A percentile compares a stretch with the other conserved stretches of the same genome.
Evolutionary conservation across 2,329 filamentous ascomycete species (phyloP).

Genomic region (Laburnicola sp.): DNA sequence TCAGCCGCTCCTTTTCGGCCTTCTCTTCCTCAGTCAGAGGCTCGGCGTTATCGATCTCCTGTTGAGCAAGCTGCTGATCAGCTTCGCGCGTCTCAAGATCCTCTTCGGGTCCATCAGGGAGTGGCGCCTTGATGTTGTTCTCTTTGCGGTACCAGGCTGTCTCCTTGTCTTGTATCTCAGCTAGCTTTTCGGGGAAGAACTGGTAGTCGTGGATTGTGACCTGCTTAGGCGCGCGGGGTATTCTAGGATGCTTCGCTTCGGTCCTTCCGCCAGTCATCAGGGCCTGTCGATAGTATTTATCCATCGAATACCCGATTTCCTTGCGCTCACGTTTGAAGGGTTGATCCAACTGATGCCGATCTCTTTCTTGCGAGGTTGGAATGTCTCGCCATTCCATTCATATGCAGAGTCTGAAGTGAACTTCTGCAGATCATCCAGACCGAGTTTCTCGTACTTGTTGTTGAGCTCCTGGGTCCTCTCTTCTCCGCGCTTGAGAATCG

Average conservation of each 20-base stretch:
- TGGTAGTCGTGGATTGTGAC: constrained; percentile 93
- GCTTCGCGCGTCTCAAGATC: constrained; percentile 82
- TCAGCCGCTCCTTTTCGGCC: constrained; percentile 80
- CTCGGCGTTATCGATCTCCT: constrained; percentile 89
- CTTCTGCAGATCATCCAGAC: constrained; percentile 95
- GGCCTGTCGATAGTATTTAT: constrained; percentile 95
- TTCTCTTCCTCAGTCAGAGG: constrained; percentile 87
- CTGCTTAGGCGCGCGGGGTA: constrained; percentile 93
- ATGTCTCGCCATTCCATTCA: constrained; percentile 98
- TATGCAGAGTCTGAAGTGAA: constrained; percentile 97
- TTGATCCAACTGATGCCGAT: constrained; percentile 97
- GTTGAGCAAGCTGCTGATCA: constrained; percentile 83
- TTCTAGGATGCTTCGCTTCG: constrained; percentile 87
- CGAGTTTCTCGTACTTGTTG: constrained; percentile 93
- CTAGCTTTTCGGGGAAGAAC: constrained; percentile 84
- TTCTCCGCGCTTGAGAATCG: constrained; percentile 83
- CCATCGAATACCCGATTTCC: constrained; percentile 96
- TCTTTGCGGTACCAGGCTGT: constrained; percentile 96
- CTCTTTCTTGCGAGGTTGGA: constrained; percentile 80
- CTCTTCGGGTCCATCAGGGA: constrained; percentile 88
- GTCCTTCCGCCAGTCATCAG: constrained; percentile 78
- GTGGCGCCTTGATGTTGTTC: constrained; percentile 89
- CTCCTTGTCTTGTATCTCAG: constrained; percentile 92
- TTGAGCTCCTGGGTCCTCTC: constrained; percentile 87
- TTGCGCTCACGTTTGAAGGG: constrained; percentile 95